A percentile compares a stretch with the other conserved stretches of the same genome.
phyloP scores from a whole-genome alignment of 2,329 filamentous ascomycete species.

The Pseudocercospora cruenta region DNA sequence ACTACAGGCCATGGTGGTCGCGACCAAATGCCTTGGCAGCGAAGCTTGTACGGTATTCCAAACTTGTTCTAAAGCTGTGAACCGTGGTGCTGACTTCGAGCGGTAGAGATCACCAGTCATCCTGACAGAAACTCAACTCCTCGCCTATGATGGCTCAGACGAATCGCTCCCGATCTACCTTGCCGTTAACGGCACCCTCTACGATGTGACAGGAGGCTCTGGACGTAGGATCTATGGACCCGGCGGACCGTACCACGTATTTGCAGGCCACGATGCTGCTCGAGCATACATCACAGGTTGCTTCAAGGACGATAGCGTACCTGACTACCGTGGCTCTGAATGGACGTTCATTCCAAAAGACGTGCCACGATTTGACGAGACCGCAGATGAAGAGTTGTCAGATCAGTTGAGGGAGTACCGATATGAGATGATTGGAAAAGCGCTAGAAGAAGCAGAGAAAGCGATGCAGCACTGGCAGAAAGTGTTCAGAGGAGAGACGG shows the following conservation, averaged over 20 bases:
- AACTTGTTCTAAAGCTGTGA: background rate
- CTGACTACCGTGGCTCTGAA: constrained; percentile 85
- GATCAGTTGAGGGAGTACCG: constrained; percentile 43
- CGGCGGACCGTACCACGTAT: constrained; percentile 83
- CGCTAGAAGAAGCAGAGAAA: constrained; percentile 66
- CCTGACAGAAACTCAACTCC: constrained; percentile 76
- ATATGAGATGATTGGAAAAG: constrained; percentile 66
- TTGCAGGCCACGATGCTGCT: constrained; percentile 83
- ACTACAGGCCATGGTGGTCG: constrained; percentile 66
- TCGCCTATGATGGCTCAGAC: constrained; percentile 76
- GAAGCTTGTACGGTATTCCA: constrained; percentile 15
- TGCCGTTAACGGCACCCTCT: constrained; percentile 84
- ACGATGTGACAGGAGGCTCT: constrained; percentile 69
- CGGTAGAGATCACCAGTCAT: constrained; percentile 60
- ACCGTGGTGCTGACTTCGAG: constrained; percentile 1
- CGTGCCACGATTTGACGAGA: constrained; percentile 36
- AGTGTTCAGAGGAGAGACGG: constrained; percentile 69
- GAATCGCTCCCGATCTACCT: constrained; percentile 80
- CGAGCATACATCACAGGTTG: constrained; percentile 92
- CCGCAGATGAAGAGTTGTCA: constrained; percentile 28
- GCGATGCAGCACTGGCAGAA: constrained; percentile 78
- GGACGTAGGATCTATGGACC: constrained; percentile 60
- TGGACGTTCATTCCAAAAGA: constrained; percentile 75
- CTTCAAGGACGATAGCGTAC: constrained; percentile 80
- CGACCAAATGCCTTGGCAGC: constrained; percentile 49